Conservation (phyloP, 345 rosid species). For the Anastatica hierochuntica region DNA sequence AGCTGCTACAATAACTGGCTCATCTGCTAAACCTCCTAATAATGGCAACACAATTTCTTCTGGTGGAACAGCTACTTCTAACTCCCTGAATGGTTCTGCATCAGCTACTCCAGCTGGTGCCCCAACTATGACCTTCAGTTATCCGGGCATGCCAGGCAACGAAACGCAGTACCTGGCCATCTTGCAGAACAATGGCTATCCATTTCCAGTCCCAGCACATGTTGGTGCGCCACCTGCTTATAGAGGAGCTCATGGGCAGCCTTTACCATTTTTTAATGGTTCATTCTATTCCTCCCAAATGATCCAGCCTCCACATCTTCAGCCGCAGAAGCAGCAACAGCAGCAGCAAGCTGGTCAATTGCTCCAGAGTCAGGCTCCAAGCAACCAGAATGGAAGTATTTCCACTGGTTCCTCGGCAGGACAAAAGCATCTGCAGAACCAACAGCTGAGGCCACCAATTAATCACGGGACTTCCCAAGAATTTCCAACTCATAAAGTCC, state of each 20-base stretch:
- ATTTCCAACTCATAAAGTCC: conserved; percentile 51
- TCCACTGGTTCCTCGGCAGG: conserved; percentile 67
- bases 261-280: conserved; percentile 74
- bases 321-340: conserved; percentile 49
- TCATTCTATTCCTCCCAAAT: conserved; percentile 87
- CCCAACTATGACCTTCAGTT: conserved; percentile 83
- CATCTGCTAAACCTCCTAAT: conserved; percentile 51
- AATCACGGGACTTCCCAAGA: conserved; percentile 49
- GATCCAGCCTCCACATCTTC: conserved; percentile 70
- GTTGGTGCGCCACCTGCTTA: conserved; percentile 65
- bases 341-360: conserved; percentile 47
- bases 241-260: conserved; percentile 63
- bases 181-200: conserved; percentile 68
- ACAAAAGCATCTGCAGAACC: conserved; percentile 75
- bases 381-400: conserved; percentile 47
- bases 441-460: conserved; percentile 46
- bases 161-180: conserved; percentile 91
- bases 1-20: conserved; percentile 55
- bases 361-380: conserved; percentile 46
- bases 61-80: conserved; percentile 34
- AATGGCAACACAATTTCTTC: conserved; percentile 34
- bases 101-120: conserved; percentile 50
- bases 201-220: conserved; percentile 84
- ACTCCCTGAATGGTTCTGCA: conserved; percentile 38
- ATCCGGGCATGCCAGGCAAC: conserved; percentile 62